Base-by-base conservation (phyloP, 179 eudicot genomes). In the Gypsophila paniculata region DNA sequence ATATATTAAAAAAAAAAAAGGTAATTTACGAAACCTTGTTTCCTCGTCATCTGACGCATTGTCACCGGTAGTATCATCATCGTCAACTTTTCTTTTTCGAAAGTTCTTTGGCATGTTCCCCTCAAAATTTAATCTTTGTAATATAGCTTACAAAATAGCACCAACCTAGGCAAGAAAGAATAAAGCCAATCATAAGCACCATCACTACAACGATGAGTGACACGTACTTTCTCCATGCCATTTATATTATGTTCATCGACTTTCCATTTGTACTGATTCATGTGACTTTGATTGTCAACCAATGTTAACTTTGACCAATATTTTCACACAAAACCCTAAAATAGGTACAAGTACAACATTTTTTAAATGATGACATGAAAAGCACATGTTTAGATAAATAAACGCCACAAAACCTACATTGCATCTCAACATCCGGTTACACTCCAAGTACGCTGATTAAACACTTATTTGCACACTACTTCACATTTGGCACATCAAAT, bases 61-160 rank as follows among this genome's bases (percentile, higher is more conserved):
- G 32, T 60, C 57, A 12, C 44, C 44, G 26, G 68, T 65, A 18
- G 75, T 75, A 14, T 74, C 82, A 26, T 82, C 91, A 46, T 73
- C 82, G 11, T 78, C 88, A 38, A 74, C 66, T 39, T 68, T 82
- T 76, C 96, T 75, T 76, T 86, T 88, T 51, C 96, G 77, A 62
- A 86, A 90, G 68, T 86, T 88, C 74, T 80, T 90, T 65, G 76
- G 85, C 85, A 81, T 79, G 72, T 39, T 75, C 11, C 18, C 15
- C 52, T 48, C 22, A 22, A 44, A 26, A 19, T 65, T 21, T 8
- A 8, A 44, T 23, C 36, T 58, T 22, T 59, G 14, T 10, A 39
- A 12, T 22, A 5, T 22, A 44, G 69, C 54, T 19, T 32, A 65
- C 54, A 34, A 14, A 23, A 4, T 36, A 63, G 25, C 44, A 61